Conservation (phyloP, 2,329 filamentous ascomycete species). For the Fusarium marasasianum region DNA sequence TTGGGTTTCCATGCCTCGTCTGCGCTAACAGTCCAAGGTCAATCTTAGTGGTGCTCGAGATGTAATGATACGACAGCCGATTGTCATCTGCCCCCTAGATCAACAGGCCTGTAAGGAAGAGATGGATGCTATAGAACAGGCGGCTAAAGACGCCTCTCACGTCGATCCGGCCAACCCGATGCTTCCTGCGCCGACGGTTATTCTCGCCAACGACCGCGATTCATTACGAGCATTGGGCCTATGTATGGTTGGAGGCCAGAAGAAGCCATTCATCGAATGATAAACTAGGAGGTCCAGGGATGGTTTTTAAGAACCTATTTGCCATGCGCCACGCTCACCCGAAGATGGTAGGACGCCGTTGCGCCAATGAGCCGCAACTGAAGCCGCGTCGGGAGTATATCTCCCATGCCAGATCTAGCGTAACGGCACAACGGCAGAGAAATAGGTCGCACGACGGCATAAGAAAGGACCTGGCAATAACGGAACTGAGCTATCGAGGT, state of each 20-base stretch:
- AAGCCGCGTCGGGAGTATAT: slow-evolving; percentile 30
- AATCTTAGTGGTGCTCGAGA: slow-evolving; percentile 88
- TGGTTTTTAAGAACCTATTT: slow-evolving; percentile 26
- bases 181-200: slow-evolving; percentile 85
- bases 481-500: slow-evolving; percentile 2
- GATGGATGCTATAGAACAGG: slow-evolving; percentile 97
- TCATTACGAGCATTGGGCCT: slow-evolving; percentile 69
- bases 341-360: slow-evolving; percentile 9
- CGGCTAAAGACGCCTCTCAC: slow-evolving; percentile 89
- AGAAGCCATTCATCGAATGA: slow-evolving; percentile 73
- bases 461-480: slow-evolving; percentile 1
- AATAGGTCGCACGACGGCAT: slow-evolving; percentile 7
- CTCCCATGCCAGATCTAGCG: slow-evolving; percentile 25
- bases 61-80: slow-evolving; percentile 87
- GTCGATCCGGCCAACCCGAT: slow-evolving; percentile 91
- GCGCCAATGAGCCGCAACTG: slow-evolving; percentile 23
- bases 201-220: slow-evolving; percentile 78
- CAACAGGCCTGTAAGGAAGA: slow-evolving; percentile 97
- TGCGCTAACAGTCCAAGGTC: slow-evolving; percentile 65
- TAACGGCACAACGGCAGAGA: slow-evolving; percentile 5
- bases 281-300: not conserved
- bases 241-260: slow-evolving; percentile 70
- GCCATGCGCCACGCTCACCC: slow-evolving; percentile 17
- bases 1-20: not conserved
- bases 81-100: slow-evolving; percentile 95